Percentiles rank a stretch among this genome's conserved stretches.
phyloP scores from a whole-genome alignment of 2,329 filamentous ascomycete genomes.

The Metarhizium guizhouense region DNA sequence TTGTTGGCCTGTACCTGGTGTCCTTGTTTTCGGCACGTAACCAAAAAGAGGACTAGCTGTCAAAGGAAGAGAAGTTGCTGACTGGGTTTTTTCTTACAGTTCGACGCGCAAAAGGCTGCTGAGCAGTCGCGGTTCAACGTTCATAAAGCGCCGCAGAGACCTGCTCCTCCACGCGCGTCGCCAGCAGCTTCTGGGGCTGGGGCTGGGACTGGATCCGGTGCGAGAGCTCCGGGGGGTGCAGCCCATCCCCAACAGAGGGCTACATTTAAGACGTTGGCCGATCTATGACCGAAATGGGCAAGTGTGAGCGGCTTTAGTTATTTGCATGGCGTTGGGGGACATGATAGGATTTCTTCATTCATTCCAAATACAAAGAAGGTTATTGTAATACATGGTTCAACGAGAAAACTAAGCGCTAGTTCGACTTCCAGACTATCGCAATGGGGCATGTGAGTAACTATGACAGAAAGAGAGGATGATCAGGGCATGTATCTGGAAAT shows the following conservation, averaged over 20 bases:
- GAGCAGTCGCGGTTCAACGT: constrained; percentile 52
- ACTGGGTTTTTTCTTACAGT: constrained; percentile 25
- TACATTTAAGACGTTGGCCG: constrained; percentile 44
- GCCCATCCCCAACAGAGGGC: constrained; percentile 21
- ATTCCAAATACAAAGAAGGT: neutral
- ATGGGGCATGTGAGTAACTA: too few relatives aligned
- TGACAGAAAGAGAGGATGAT: too few relatives aligned
- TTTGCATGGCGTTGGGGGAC: neutral
- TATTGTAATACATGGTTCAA: neutral
- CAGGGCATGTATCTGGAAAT: too few relatives aligned
- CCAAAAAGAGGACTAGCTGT: constrained; percentile 5
- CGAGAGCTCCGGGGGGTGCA: constrained; percentile 13
- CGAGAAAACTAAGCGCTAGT: too few relatives aligned
- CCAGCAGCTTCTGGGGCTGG: neutral
- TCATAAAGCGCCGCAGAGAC: constrained; percentile 22
- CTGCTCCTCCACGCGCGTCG: neutral
- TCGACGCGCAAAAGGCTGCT: constrained; percentile 54
- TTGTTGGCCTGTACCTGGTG: constrained; percentile 52
- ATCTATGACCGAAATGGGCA: constrained; percentile 27
- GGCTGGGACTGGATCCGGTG: neutral
- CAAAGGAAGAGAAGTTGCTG: constrained; percentile 10
- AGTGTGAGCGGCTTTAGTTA: neutral
- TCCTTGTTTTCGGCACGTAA: constrained; percentile 50
- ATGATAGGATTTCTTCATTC: neutral
- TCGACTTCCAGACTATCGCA: too few relatives aligned